Evolutionary conservation across 768 basidiomycete species (phyloP), one percentile per base, ranked within the genome.

Genomic region (Lentinula edodes): DNA sequence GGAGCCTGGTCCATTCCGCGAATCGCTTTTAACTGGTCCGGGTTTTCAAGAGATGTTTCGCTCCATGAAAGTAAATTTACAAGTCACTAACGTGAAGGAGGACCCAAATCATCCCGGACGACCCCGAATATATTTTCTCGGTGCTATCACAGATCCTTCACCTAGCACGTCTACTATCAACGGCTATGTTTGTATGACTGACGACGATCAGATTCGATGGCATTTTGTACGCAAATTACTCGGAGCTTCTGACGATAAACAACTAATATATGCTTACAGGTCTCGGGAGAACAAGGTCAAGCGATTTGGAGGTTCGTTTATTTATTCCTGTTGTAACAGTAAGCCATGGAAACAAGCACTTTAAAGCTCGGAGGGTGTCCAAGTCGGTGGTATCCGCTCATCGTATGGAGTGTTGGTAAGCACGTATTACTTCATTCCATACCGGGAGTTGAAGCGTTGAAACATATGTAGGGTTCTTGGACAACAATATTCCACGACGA

Each of bases 351-450:
- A 46, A 5, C n/a, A 28, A 52, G 39, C 32, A 52, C 60, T 45
- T 53, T 59, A 20, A 28, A 88, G 87, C 65, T 85, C 80, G n/a
- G 79, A 83, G 41, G 87, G 80, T 38, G 72, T 90, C 20, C 85
- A 87, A 60, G 62, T 89, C 13, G 88, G 89, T 15, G 82, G 78
- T 0, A 65, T 87, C 16, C 79, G 84, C 15, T 88, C 88, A 3
- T 71, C 72, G 7, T 85, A 74, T 68, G 88, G 89, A 16, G 77
- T 85, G 1, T 67, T 90, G 6, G 89, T 80, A 6, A 46, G 73
- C 8, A 32, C n/a, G 28, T 13, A 6, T 16, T 23, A 3, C 28
- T 15, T 43, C 9, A 20, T 58, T 23, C 6, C 43, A n/a, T 43
- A 9, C 41, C 28, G 3, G 28, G 28, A 28, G 28, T 28, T 28